Base-by-base conservation (phyloP, 1,284 basidiomycete species). In the Malassezia japonica region DNA sequence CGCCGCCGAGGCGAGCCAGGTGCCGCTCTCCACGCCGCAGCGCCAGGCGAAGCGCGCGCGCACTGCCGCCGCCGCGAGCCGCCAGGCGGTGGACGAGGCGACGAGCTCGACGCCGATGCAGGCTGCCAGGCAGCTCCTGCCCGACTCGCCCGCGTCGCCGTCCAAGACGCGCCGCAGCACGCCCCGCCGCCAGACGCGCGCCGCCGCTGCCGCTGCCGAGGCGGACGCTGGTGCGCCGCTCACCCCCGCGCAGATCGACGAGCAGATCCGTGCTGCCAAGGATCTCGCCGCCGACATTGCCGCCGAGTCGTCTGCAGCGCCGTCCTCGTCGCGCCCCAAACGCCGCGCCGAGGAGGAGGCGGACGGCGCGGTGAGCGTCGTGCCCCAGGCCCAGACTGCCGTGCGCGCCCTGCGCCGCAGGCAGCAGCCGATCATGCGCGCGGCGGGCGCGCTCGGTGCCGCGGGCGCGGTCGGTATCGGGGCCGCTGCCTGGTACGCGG, bases 401-500 rank as follows among this genome's bases (percentile, higher is more conserved):
- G 20, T 23, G n/a, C 32, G 33, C 43, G 18, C 38, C 24, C 21
- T 34, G 20, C 23, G 38, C 36, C 6, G 53, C 56, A 40, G 64
- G 38, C 5, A 62, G 55, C 24, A 56, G 64, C 34, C 57, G 54
- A 53, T 70, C 12, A 59, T 61, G 10, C 58, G 67, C 0, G 57
- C 65, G 0, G 64, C 65, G 3, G 60, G 70, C 43, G 63, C 62
- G 13, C 46, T 70, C 7, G 60, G 65, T 3, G 62, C 65, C 24
- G 67, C 60, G 1, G 65, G 64, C 27, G 69, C 69, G 5, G 54
- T 67, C 1, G 68, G 67, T 31, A 61, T 61, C 5, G 67, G 64
- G 44, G 63, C 67, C 4, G 50, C 64, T 20, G 67, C 67, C n/a
- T 65, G 57, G 60, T 58, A 66, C 46, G 53, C 67, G n/a, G 67